Evolutionary conservation across 345 rosid species (phyloP).

Genomic region (Arabidopsis suecica): DNA sequence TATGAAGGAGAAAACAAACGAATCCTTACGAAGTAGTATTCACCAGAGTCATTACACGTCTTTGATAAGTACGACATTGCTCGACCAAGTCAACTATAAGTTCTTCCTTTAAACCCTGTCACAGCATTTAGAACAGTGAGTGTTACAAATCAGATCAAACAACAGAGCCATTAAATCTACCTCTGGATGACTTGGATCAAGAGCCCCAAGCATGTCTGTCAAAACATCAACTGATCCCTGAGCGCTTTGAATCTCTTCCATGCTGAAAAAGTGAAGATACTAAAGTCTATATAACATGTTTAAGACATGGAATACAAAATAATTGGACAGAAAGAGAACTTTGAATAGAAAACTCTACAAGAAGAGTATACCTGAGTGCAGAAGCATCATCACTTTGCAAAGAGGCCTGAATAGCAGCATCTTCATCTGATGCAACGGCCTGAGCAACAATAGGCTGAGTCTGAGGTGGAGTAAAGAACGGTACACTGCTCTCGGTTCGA

Average conservation of each 20-base stretch:
- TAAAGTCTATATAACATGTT: conserved; percentile 17
- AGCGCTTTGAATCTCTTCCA: conserved; percentile 80
- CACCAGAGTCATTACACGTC: conserved; percentile 82
- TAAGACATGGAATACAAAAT: background rate
- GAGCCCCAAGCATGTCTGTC: conserved; percentile 83
- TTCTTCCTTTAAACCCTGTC: conserved; percentile 87
- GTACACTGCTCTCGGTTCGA: conserved; percentile 76
- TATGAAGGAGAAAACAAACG: background rate
- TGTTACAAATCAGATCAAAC: conserved; percentile 18
- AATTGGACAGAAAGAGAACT: background rate
- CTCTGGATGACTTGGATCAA: conserved; percentile 84
- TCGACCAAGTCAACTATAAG: conserved; percentile 86
- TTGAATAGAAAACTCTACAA: background rate
- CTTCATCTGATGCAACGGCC: conserved; percentile 67
- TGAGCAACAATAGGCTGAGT: conserved; percentile 68
- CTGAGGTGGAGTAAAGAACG: conserved; percentile 96
- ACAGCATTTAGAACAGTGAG: conserved; percentile 28
- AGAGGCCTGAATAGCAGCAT: conserved; percentile 91
- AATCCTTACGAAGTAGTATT: conserved; percentile 68
- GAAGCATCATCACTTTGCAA: conserved; percentile 87
- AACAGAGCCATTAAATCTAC: conserved; percentile 45
- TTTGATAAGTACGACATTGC: conserved; percentile 88
- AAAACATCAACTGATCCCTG: conserved; percentile 73
- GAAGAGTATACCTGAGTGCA: conserved; percentile 69
- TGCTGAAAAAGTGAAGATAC: conserved; percentile 51